A percentile compares a stretch with the other conserved stretches of the same genome.
Conservation (phyloP, 805 yeast species). For the Pichia paraexigua region DNA sequence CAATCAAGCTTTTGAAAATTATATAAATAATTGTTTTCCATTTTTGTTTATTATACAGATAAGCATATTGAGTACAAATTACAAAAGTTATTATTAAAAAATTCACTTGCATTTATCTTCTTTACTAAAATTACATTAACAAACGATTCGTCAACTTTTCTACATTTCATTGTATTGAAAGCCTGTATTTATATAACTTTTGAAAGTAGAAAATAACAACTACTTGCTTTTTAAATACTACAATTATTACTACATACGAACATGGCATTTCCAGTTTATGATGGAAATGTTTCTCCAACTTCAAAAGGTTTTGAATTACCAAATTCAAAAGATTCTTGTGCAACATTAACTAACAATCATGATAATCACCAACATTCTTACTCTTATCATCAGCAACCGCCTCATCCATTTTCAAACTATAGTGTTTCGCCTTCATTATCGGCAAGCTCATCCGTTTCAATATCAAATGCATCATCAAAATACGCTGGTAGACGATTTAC, state of each 20-base stretch:
- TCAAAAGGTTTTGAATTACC: background rate
- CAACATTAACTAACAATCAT: background rate
- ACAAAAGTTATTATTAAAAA: background rate
- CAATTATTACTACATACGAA: background rate
- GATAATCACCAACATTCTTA: background rate
- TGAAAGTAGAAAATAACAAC: background rate
- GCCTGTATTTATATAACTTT: no score
- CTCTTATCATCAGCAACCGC: background rate
- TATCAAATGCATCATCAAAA: constrained; percentile 12
- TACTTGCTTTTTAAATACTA: background rate
- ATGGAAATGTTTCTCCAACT: background rate
- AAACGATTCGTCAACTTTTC: background rate
- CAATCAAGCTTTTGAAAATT: background rate
- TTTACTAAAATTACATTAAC: background rate
- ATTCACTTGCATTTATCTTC: background rate
- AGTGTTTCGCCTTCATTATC: constrained; percentile 1
- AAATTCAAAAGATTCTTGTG: background rate
- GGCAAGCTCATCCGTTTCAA: constrained; percentile 3
- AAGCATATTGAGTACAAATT: background rate
- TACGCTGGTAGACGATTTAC: constrained; percentile 21
- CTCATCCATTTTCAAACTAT: background rate
- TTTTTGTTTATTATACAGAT: no score
- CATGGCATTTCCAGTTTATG: background rate
- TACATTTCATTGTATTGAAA: background rate
- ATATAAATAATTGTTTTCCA: background rate